Percentiles rank a stretch among this genome's conserved stretches.
phyloP scores from a whole-genome alignment of 2,329 filamentous ascomycete species.

The Pestalotiopsis sp. region DNA sequence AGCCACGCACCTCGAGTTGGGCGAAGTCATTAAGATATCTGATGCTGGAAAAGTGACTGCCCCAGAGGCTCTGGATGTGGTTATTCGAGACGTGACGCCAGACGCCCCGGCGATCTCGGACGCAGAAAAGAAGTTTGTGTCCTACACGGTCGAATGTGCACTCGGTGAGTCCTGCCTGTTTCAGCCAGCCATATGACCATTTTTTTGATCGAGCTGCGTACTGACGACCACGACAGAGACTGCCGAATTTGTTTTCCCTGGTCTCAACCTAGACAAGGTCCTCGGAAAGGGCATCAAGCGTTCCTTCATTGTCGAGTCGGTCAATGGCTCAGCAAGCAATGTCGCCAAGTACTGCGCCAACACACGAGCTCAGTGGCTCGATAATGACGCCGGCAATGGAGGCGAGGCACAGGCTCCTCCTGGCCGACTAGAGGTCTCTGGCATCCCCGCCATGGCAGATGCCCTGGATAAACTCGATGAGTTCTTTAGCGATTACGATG shows the following conservation, averaged over 20 bases:
- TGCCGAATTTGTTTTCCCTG: conserved; percentile 68
- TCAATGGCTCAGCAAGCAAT: conserved; percentile 50
- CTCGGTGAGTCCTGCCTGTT: conserved; percentile 20
- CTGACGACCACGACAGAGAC: conserved; percentile 40
- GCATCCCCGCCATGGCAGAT: conserved; percentile 67
- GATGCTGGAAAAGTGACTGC: conserved; percentile 52
- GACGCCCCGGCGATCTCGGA: conserved; percentile 30
- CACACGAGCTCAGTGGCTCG: conserved; percentile 38
- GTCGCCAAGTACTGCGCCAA: conserved; percentile 44
- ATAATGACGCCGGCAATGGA: conserved; percentile 25
- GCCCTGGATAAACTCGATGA: conserved; percentile 68
- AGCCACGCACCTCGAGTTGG: conserved; percentile 69
- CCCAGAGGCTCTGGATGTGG: conserved; percentile 56
- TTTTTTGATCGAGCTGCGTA: neutral
- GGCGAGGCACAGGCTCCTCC: conserved; percentile 19
- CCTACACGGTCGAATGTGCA: conserved; percentile 26
- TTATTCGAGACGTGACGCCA: conserved; percentile 58
- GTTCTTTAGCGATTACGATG: conserved; percentile 59
- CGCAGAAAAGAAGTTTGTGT: conserved; percentile 30
- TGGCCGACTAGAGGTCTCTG: conserved; percentile 44
- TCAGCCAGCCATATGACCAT: neutral
- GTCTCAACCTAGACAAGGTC: conserved; percentile 68
- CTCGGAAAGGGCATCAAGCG: conserved; percentile 56
- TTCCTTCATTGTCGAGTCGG: conserved; percentile 58
- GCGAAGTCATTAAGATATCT: conserved; percentile 62